Conservation (phyloP, 2,329 filamentous ascomycete species). For the Fusarium denticulatum region DNA sequence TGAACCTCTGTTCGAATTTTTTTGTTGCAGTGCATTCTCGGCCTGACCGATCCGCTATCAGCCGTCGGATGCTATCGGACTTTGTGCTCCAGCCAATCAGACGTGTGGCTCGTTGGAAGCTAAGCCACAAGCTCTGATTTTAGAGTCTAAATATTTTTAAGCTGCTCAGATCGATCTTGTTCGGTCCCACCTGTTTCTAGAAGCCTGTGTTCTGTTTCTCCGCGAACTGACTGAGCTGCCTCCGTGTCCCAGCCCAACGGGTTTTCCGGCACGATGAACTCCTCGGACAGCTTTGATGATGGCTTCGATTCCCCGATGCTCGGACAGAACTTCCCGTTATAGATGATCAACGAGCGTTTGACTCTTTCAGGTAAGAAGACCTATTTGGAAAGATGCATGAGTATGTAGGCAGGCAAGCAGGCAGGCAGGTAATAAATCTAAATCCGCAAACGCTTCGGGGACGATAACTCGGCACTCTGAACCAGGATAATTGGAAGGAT, state of each 20-base stretch:
- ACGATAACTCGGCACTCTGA: slow-evolving; percentile 5
- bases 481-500: neutral
- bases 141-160: slow-evolving; percentile 6
- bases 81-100: slow-evolving; percentile 28
- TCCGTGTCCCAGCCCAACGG: slow-evolving; percentile 9
- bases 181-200: slow-evolving; percentile 18
- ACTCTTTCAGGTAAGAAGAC: neutral
- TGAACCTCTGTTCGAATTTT: neutral
- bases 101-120: slow-evolving; percentile 11
- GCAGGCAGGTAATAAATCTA: neutral
- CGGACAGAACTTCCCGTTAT: slow-evolving; percentile 12
- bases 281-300: neutral
- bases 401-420: neutral
- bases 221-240: slow-evolving; percentile 1
- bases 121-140: slow-evolving; percentile 30
- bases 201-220: slow-evolving; percentile 23
- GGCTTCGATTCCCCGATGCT: neutral
- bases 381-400: neutral
- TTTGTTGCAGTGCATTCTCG: slow-evolving; percentile 31
- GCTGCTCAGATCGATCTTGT: slow-evolving; percentile 34
- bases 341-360: neutral
- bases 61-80: slow-evolving; percentile 30
- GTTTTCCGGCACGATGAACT: slow-evolving; percentile 15
- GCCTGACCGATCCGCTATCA: slow-evolving; percentile 38
- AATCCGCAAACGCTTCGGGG: slow-evolving; percentile 4